Base-by-base conservation (phyloP, 805 yeast genomes). In the Candida schatavii region DNA sequence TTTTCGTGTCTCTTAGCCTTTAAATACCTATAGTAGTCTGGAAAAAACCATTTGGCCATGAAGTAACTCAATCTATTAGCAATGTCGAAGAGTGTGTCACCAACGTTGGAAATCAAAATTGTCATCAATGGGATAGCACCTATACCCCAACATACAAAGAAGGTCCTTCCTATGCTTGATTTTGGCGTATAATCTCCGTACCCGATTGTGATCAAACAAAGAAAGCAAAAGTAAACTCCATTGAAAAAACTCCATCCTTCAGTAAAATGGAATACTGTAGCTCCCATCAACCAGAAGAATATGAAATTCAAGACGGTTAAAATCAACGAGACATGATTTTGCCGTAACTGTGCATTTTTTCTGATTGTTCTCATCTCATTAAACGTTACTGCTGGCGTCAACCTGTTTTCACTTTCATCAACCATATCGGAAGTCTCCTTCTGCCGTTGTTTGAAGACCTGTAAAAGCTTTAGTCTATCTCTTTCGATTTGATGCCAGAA, bases 91-190 rank as follows among this genome's bases (percentile, higher is more conserved):
- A 80, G 50, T 14, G 77, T 66, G 55, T 86, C 95, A 47, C 91
- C 87, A 36, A 83, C 66, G 40, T 78, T 80, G 1, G 90, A 81
- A 30, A 88, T 78, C 42, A 88, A 69, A 14, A 83, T 81, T 2
- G 96, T 85, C 95, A 88, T 88, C 39, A 88, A 68, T 1, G 97
- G 97, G 18, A 89, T 83, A 0, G 96, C 95, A 5, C 80, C 67
- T 17, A 89, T 57, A 0, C 89, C 84, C 96, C 96, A 89, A 7
- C 80, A 62, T 5, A 86, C 79, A 52, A 88, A 88, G 49, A 88
- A 78, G 0, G 83, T 75, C 32, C 84, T 64, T 0, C 95, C 95
- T 4, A 85, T 82, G 1, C 81, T 62, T 0, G 81, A 61, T 1
- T 38, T 43, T 1, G 96, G 95, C 1, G 79, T 69, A 50, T 68